A percentile compares a stretch with the other conserved stretches of the same genome.
These are phyloP conservation scores for Podospora appendiculata DNA, from an alignment of 495 filamentous ascomycete genomes.

Conservation along the genomic window DNA sequence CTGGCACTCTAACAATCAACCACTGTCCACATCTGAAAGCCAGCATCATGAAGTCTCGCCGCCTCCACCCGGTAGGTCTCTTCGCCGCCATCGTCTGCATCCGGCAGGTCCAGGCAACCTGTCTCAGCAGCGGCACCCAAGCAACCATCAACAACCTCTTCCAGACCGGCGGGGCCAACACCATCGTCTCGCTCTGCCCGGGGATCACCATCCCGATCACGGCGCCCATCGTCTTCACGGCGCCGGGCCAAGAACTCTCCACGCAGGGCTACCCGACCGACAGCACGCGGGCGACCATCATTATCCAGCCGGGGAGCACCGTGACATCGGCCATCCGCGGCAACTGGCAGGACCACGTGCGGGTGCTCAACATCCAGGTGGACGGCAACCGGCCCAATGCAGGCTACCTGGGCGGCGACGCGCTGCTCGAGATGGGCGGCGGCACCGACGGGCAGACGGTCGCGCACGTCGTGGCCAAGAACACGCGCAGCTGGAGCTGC, in stretches of 20 bases:
- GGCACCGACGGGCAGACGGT: conserved; percentile 5
- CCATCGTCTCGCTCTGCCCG: conserved; percentile 7
- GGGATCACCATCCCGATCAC: conserved; percentile 4
- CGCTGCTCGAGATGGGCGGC: conserved; percentile 11
- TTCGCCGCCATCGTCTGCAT: no score
- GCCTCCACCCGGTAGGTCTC: no score
- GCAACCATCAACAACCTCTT: conserved; percentile 3
- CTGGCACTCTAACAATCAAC: no score
- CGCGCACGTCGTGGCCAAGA: neutral
- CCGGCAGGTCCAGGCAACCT: neutral
- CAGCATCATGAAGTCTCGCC: no score
- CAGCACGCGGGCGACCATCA: conserved; percentile 7
- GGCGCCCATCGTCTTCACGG: conserved; percentile 6
- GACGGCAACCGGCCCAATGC: conserved; percentile 13
- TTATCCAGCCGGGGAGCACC: conserved; percentile 6
- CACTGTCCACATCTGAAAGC: no score
- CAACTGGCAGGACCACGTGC: conserved; percentile 1
- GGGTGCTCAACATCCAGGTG: conserved; percentile 5
- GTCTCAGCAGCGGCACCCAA: conserved; percentile 15
- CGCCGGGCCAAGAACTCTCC: conserved; percentile 8
- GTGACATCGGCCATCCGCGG: conserved; percentile 6
- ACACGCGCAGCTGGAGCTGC: conserved; percentile 14
- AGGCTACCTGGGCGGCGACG: conserved; percentile 4
- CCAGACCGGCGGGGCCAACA: conserved; percentile 4
- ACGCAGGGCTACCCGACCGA: conserved; percentile 11